These are phyloP conservation scores for Coemansia reversa DNA, from an alignment of 192 early-diverging fungal genomes.

Conservation along the genomic window DNA sequence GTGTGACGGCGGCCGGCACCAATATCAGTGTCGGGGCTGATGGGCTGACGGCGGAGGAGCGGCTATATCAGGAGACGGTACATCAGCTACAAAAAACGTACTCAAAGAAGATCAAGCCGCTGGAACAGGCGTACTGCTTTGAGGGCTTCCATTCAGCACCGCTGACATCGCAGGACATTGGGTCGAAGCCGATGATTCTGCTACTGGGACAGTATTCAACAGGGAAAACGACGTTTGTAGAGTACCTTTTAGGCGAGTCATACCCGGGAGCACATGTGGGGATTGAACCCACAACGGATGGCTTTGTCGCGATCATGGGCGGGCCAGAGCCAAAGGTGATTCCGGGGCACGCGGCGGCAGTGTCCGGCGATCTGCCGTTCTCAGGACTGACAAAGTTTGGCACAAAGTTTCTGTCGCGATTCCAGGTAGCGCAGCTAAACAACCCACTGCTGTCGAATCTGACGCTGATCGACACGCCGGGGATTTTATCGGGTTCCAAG, in stretches of 20 bases:
- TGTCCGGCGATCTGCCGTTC: slow-evolving; percentile 79
- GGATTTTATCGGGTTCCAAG: slow-evolving; percentile 84
- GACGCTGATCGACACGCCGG: slow-evolving; percentile 89
- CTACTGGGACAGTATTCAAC: slow-evolving; percentile 88
- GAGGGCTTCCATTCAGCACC: slow-evolving; percentile 80
- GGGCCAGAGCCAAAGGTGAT: slow-evolving; percentile 72
- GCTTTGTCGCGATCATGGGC: slow-evolving; percentile 83
- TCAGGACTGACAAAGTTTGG: slow-evolving; percentile 79
- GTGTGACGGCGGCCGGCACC: slow-evolving; percentile 14
- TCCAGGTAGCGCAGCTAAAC: slow-evolving; percentile 80
- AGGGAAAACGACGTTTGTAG: slow-evolving; percentile 84
- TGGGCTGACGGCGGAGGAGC: slow-evolving; percentile 48
- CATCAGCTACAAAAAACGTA: slow-evolving; percentile 69
- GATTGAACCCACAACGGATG: slow-evolving; percentile 86
- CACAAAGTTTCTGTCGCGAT: slow-evolving; percentile 74
- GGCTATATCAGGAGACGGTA: slow-evolving; percentile 60
- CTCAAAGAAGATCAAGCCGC: slow-evolving; percentile 67
- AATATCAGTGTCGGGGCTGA: slow-evolving; percentile 30
- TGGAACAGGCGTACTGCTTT: slow-evolving; percentile 74
- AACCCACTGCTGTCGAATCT: slow-evolving; percentile 76
- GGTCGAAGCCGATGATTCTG: slow-evolving; percentile 83
- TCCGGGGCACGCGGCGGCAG: slow-evolving; percentile 84
- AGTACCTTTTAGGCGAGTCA: slow-evolving; percentile 69
- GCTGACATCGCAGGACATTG: slow-evolving; percentile 77
- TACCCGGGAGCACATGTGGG: slow-evolving; percentile 85